phyloP scores from a whole-genome alignment of 345 rosid species.

The Hypericum androsaemum region DNA sequence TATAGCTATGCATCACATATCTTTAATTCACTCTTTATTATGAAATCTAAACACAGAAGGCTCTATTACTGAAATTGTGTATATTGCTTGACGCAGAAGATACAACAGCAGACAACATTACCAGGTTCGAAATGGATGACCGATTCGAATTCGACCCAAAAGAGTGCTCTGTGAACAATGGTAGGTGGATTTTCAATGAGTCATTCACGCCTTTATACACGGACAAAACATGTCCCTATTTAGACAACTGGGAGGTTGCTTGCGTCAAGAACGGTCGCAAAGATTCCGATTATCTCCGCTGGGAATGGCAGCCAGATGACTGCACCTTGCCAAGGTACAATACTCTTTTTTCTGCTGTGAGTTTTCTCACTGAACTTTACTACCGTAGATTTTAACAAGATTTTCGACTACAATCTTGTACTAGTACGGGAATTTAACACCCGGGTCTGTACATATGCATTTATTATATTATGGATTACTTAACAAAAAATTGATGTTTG shows the following conservation, averaged over 20 bases:
- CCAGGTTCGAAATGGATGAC: conserved; percentile 46
- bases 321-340: conserved; percentile 67
- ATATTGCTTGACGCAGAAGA: too few species aligned
- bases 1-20: background rate
- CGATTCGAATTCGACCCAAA: conserved; percentile 80
- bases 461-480: too few species aligned
- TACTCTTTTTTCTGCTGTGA: background rate
- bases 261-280: conserved; percentile 59
- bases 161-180: conserved; percentile 62
- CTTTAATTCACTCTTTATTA: too few species aligned
- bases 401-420: too few species aligned
- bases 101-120: conserved; percentile 16
- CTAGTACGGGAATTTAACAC: too few species aligned
- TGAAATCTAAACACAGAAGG: too few species aligned
- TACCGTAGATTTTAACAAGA: too few species aligned
- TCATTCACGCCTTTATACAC: conserved; percentile 60
- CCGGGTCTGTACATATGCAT: too few species aligned
- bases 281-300: conserved; percentile 59
- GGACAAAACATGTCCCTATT: conserved; percentile 68
- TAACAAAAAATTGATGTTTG: too few species aligned
- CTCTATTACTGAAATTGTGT: too few species aligned
- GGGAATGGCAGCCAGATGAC: conserved; percentile 97
- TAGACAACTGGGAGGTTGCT: conserved; percentile 64
- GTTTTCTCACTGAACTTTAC: too few species aligned
- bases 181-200: conserved; percentile 73